Conservation (phyloP, 192 early-diverging fungal species). For the Mortierella claussenii region DNA sequence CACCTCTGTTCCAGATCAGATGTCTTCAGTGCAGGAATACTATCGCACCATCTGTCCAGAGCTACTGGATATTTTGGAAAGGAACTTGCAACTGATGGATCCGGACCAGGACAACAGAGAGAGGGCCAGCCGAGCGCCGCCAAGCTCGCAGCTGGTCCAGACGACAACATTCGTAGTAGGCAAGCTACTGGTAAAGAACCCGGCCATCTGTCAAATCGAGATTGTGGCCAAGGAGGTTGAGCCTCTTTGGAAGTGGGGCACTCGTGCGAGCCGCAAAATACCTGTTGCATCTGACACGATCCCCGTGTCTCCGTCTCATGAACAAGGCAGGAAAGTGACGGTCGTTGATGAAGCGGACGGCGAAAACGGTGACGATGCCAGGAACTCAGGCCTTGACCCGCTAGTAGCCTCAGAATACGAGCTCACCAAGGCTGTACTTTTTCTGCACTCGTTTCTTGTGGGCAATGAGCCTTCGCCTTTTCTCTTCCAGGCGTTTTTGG, state of each 20-base stretch:
- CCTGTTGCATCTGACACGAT: conserved; percentile 29
- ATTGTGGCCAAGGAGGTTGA: conserved; percentile 56
- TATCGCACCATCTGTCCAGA: conserved; percentile 41
- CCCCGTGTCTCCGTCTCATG: neutral
- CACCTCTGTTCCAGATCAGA: conserved; percentile 66
- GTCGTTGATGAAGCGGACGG: conserved; percentile 1
- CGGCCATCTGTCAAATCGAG: conserved; percentile 56
- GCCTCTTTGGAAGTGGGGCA: conserved; percentile 49
- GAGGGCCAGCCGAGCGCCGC: conserved; percentile 2
- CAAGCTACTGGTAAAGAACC: conserved; percentile 61
- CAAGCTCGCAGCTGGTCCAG: conserved; percentile 42
- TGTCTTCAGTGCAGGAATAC: conserved; percentile 64
- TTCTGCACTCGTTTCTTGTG: conserved; percentile 66
- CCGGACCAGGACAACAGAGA: neutral
- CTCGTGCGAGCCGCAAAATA: conserved; percentile 10
- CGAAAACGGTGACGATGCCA: conserved; percentile 7
- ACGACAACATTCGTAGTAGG: conserved; percentile 63
- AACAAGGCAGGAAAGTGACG: neutral
- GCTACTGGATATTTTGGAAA: conserved; percentile 35
- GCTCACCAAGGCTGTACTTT: conserved; percentile 55
- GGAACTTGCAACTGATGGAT: conserved; percentile 5
- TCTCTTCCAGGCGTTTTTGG: conserved; percentile 66
- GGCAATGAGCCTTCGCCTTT: conserved; percentile 68
- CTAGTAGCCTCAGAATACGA: conserved; percentile 55
- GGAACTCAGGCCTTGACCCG: conserved; percentile 40